A percentile compares a stretch with the other conserved stretches of the same genome.
Evolutionary conservation across 2,329 filamentous ascomycete genomes (phyloP).

Genomic region (Diplodia sapinea): DNA sequence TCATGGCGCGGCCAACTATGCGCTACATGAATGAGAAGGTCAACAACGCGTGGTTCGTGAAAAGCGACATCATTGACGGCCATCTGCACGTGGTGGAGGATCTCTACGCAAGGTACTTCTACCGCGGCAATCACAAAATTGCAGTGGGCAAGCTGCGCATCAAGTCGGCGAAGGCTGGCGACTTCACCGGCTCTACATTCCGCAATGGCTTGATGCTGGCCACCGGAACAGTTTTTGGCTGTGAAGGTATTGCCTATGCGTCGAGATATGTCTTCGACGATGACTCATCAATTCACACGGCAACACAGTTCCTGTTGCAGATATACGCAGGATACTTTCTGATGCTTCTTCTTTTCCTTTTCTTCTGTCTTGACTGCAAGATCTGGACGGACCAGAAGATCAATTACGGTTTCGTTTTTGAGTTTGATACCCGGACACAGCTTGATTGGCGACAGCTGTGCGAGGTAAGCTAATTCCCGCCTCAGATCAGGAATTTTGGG

Average conservation of each 20-base stretch:
- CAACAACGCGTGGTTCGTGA: slow-evolving; percentile 87
- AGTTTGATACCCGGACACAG: slow-evolving; percentile 85
- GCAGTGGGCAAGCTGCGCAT: slow-evolving; percentile 85
- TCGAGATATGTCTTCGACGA: slow-evolving; percentile 39
- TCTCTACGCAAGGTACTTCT: slow-evolving; percentile 92
- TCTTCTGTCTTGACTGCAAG: slow-evolving; percentile 86
- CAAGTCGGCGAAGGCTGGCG: slow-evolving; percentile 64
- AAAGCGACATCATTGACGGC: slow-evolving; percentile 81
- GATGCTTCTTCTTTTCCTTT: slow-evolving; percentile 75
- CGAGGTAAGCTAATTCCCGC: slow-evolving; percentile 58
- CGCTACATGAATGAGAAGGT: slow-evolving; percentile 92
- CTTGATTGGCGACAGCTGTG: slow-evolving; percentile 89
- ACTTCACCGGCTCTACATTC: slow-evolving; percentile 65
- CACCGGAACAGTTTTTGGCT: slow-evolving; percentile 51
- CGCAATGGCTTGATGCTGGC: slow-evolving; percentile 59
- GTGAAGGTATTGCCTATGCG: slow-evolving; percentile 52
- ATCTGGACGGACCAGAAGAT: slow-evolving; percentile 85
- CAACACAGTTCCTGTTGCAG: slow-evolving; percentile 66
- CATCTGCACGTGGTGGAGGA: slow-evolving; percentile 85
- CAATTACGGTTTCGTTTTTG: slow-evolving; percentile 96
- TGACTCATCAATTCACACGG: slow-evolving; percentile 37
- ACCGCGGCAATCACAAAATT: slow-evolving; percentile 89
- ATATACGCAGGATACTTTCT: slow-evolving; percentile 90
- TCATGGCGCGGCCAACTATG: slow-evolving; percentile 75
- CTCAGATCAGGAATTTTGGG: too few relatives aligned